Evolutionary conservation across 768 basidiomycete genomes (phyloP), one percentile per base, ranked within the genome.

Genomic region (Tricholomella constricta): DNA sequence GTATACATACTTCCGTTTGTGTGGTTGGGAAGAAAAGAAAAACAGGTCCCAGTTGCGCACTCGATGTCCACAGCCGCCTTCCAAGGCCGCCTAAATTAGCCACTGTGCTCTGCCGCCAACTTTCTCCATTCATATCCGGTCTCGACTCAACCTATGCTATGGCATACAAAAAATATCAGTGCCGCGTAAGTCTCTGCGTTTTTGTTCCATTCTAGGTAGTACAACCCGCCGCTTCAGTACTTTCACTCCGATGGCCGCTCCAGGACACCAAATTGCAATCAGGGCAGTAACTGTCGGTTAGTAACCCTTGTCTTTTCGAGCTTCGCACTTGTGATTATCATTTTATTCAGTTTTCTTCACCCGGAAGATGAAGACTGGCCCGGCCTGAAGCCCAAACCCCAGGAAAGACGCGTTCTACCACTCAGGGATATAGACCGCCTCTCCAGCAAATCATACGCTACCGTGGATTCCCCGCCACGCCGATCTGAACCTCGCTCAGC

Each of bases 281-380:
- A 81, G 55, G 81, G 81, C 25, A 69, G 68, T 37, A 69, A 63
- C 32, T 83, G 81, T 65, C 78, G 81, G 82, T 80, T 58, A 48
- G 76, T 22, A 40, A 5, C 22, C n/a, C 37, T 43, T 35, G 14
- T 44, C 36, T 27, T 32, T 32, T 32, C 25, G 19, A 29, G 42
- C 48, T 38, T 45, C 15, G 19, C 4, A 36, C 40, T 32, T 35
- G 42, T 38, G 26, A 47, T 27, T 19, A 8, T 25, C 51, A 17
- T 29, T 23, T 37, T 36, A 9, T 38, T 35, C 25, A 70, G 81
- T 25, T 83, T 79, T 56, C 71, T 82, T 32, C 81, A 83, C 55
- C 81, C 81, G 26, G 67, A 61, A 41, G 81, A 83, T 61, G 53
- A 69, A 27, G 71, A 77, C 41, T 82, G 80, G 70, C 63, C 66